These are phyloP conservation scores for Citrus australasica DNA, from an alignment of 345 rosid genomes.

Conservation along the genomic window DNA sequence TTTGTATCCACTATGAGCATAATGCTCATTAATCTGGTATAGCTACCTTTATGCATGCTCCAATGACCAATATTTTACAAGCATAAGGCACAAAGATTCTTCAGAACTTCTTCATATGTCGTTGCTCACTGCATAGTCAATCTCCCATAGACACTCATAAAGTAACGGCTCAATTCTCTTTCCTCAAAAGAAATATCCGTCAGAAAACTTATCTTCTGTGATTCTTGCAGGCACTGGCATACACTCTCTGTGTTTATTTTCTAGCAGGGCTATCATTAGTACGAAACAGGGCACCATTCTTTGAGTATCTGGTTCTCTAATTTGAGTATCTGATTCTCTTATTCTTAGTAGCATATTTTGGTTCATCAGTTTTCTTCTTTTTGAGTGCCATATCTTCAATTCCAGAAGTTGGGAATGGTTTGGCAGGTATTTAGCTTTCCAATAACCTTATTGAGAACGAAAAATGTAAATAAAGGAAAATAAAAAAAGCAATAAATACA, in stretches of 20 bases:
- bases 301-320: not conserved
- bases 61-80: conserved; percentile 34
- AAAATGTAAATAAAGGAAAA: not conserved
- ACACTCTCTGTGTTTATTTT: conserved; percentile 23
- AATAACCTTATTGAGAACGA: not conserved
- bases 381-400: conserved; percentile 29
- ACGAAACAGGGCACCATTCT: conserved; percentile 22
- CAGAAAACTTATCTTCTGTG: conserved; percentile 5
- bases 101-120: conserved; percentile 31
- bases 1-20: conserved; percentile 27
- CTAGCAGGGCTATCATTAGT: conserved; percentile 22
- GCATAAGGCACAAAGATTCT: conserved; percentile 32
- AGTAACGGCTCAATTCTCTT: conserved; percentile 5
- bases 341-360: conserved; percentile 26
- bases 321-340: not conserved
- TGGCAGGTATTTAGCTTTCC: conserved; percentile 29
- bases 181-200: not conserved
- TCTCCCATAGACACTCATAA: conserved; percentile 31
- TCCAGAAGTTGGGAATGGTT: conserved; percentile 35
- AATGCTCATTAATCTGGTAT: conserved; percentile 36
- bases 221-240: conserved; percentile 29
- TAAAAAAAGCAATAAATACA: too few species aligned
- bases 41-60: conserved; percentile 35
- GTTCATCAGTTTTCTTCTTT: conserved; percentile 31
- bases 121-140: conserved; percentile 33